A percentile compares a stretch with the other conserved stretches of the same genome.
These are phyloP conservation scores for Pseudozyma tsukubaensis DNA, from an alignment of 1,284 basidiomycete species.

Conservation along the genomic window DNA sequence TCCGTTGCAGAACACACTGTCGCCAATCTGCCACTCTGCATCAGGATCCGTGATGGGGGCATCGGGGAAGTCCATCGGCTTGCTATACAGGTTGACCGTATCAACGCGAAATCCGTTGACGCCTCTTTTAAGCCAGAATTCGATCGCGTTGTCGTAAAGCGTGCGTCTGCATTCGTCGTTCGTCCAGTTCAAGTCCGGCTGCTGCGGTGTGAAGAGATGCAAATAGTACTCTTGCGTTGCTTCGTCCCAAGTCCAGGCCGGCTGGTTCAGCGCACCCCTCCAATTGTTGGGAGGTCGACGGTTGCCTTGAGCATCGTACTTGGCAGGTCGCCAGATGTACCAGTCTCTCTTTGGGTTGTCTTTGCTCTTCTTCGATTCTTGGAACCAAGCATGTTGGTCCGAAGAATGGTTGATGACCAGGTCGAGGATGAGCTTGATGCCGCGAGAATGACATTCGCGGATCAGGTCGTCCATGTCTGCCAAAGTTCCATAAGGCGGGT, in stretches of 20 bases:
- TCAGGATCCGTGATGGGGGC: slow-evolving; percentile 71
- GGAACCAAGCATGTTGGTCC: slow-evolving; percentile 77
- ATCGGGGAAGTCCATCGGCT: slow-evolving; percentile 62
- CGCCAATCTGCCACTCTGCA: slow-evolving; percentile 75
- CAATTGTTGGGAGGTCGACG: slow-evolving; percentile 76
- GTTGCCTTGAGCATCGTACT: slow-evolving; percentile 70
- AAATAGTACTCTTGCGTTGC: slow-evolving; percentile 79
- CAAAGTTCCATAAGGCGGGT: slow-evolving; percentile 78
- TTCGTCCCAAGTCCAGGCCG: slow-evolving; percentile 80
- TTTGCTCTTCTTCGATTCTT: slow-evolving; percentile 75
- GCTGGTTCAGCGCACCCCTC: slow-evolving; percentile 79
- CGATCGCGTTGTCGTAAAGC: slow-evolving; percentile 74
- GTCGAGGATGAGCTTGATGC: slow-evolving; percentile 82
- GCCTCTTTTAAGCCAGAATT: slow-evolving; percentile 80
- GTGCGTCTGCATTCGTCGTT: slow-evolving; percentile 74
- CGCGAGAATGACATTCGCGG: slow-evolving; percentile 75
- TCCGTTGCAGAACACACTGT: slow-evolving; percentile 62
- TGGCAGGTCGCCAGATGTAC: slow-evolving; percentile 80
- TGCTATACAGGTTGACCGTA: slow-evolving; percentile 60
- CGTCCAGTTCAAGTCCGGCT: slow-evolving; percentile 84
- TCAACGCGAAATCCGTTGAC: slow-evolving; percentile 76
- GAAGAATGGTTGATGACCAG: slow-evolving; percentile 83
- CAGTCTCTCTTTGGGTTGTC: slow-evolving; percentile 76
- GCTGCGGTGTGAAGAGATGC: slow-evolving; percentile 77
- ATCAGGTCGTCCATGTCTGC: slow-evolving; percentile 78